Base-by-base conservation (phyloP, 2,329 filamentous ascomycete genomes). In the Pseudogymnoascus destructans region DNA sequence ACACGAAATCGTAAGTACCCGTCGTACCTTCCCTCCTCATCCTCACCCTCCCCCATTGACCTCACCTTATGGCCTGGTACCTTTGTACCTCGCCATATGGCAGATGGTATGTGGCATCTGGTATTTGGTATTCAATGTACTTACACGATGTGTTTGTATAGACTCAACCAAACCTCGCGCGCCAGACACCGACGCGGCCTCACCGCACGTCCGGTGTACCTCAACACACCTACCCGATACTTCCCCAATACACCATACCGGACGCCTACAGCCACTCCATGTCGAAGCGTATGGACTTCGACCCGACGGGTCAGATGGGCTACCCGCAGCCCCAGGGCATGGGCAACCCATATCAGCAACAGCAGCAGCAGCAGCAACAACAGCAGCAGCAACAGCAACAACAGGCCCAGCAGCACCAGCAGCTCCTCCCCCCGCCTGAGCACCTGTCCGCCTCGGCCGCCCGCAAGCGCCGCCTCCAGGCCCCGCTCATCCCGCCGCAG, bases 391-490 rank as follows among this genome's bases (percentile, higher is more conserved):
- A 42, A 5, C 11, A 10, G 11, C 38, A 40, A 8, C 36, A 19
- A 13, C 11, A 19, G 9, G 40, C 19, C 17, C 15, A 21, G 13
- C 40, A 49, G n/a, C 40, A 23, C 21, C 25, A 27, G n/a, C 49
- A 54, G 49, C 49, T 30, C n/a, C 49, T 30, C 1, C 23, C 30
- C 25, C 49, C 49, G 49, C 49, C 49, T n/a, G 49, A 54, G 30
- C 49, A 54, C 49, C 49, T 54, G n/a, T 30, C 49, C 49, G 49
- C 49, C n/a, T 54, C 49, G 25, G 49, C 49, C n/a, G 49, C 49
- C 49, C 23, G 49, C 25, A 54, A 54, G 49, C 23, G 49, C n/a
- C 49, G 49, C 23, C 30, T 54, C 25, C 49, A 54, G 49, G 49
- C 49, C 23, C 49, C 49, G 30, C 49, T 54, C 49, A 54, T 54